A percentile compares a stretch with the other conserved stretches of the same genome.
phyloP scores from a whole-genome alignment of 2,329 filamentous ascomycete genomes.

The Microdochium bolleyi region DNA sequence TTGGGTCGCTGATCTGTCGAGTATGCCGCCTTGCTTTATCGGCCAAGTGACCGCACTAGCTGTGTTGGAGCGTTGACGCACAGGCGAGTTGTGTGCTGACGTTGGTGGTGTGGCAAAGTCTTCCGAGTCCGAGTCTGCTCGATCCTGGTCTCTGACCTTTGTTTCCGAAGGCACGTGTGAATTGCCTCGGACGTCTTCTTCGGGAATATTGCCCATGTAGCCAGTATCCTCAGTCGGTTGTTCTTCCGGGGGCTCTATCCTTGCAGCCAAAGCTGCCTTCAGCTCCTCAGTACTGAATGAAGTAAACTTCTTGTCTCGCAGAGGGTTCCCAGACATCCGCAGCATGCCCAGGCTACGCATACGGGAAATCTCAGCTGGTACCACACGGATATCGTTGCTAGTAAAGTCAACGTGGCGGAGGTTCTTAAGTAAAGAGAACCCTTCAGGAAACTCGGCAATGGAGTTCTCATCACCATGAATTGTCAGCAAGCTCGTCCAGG shows the following conservation, averaged over 20 bases:
- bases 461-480: constrained; percentile 77
- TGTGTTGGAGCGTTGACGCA: constrained; percentile 39
- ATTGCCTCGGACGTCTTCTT: background rate
- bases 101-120: constrained; percentile 52
- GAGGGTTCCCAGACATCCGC: constrained; percentile 78
- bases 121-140: constrained; percentile 42
- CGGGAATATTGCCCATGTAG: background rate
- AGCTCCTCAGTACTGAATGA: constrained; percentile 74
- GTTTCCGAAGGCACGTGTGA: background rate
- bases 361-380: constrained; percentile 68
- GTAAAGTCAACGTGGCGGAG: constrained; percentile 76
- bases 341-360: constrained; percentile 75
- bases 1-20: constrained; percentile 63
- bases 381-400: constrained; percentile 68
- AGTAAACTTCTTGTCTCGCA: constrained; percentile 80
- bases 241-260: constrained; percentile 46
- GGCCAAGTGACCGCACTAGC: constrained; percentile 41
- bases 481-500: constrained; percentile 66
- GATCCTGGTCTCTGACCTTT: constrained; percentile 27
- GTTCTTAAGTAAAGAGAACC: constrained; percentile 59
- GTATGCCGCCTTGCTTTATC: constrained; percentile 50
- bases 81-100: constrained; percentile 41
- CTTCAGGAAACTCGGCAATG: constrained; percentile 66
- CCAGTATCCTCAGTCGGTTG: background rate
- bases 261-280: constrained; percentile 62